Base-by-base conservation (phyloP, 1,284 basidiomycete species). In the Heterobasidion annosum region DNA sequence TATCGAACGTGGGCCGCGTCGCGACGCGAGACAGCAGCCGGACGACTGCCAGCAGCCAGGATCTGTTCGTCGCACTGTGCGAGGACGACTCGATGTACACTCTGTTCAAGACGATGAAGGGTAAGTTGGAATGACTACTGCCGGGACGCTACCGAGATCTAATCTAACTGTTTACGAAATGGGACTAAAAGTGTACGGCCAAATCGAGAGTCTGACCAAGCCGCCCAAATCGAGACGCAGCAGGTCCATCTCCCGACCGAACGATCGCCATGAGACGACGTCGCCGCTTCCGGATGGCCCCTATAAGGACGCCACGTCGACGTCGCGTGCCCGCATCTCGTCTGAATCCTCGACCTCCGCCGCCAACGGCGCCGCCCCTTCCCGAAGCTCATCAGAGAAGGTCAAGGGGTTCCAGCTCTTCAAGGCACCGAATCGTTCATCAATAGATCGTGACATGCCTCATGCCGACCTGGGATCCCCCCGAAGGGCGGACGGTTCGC, bases 51-150 rank as follows among this genome's bases (percentile, higher is more conserved):
- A 85, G 82, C 15, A 74, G 83, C 6, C 82, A 91, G 59, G 91
- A 95, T 66, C 72, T 96, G 37, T 93, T 91, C 67, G 77, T 83
- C 25, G 91, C 92, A 0, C 74, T 95, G 33, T 93, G 91, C 59
- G 93, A 95, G 69, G 93, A 95, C 67, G 84, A 88, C 62, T 75
- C 83, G 51, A 81, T 94, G 53, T 95, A 91, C 69, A 78, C 80
- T 25, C 75, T 89, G 59, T 93, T 94, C 72, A 91, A 85, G 70
- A 75, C 77, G n/a, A 89, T 93, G 88, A 81, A 88, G 72, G 87
- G 93, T 91, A 57, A 58, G 74, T 64, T 19, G 2, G 16, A 33
- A 18, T 49, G 57, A 40, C 47, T 49, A 50, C 50, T 51, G 34
- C 33, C 45, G 53, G 40, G 33, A 50, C 54, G 53, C 58, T 10